phyloP scores from a whole-genome alignment of 352 stramenopile species.

The Blastocystis sp. region DNA sequence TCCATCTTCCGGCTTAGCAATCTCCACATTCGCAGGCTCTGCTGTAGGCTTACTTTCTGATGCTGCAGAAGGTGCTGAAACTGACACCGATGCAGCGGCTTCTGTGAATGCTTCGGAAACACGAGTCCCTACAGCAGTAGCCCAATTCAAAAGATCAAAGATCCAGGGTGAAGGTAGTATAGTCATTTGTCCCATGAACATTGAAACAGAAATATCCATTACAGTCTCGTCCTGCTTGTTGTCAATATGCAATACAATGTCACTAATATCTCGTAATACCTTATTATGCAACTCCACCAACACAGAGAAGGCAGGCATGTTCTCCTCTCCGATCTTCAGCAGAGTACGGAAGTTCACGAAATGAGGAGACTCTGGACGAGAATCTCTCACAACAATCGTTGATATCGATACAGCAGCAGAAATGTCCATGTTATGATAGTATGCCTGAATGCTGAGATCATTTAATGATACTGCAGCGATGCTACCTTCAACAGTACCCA shows the following conservation, averaged over 20 bases:
- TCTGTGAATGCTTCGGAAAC: conserved; percentile 4
- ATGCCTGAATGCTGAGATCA: conserved; percentile 1
- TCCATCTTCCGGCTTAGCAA: background rate
- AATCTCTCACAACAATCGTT: background rate
- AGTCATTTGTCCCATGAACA: conserved; percentile 12
- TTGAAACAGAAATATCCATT: background rate
- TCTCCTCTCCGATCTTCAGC: conserved; percentile 35
- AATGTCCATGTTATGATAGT: conserved; percentile 56
- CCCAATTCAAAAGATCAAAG: conserved; percentile 46
- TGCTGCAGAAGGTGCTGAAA: background rate
- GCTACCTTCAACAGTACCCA: conserved; percentile 19
- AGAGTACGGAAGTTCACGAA: background rate
- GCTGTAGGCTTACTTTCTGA: background rate
- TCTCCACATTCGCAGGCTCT: background rate
- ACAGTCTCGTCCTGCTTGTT: conserved; percentile 31
- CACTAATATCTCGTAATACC: background rate
- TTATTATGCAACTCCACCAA: conserved; percentile 24
- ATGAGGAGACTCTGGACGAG: conserved; percentile 13
- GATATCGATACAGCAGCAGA: background rate
- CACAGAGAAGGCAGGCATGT: conserved; percentile 53
- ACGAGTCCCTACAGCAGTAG: background rate
- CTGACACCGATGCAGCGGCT: background rate
- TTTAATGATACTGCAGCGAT: background rate
- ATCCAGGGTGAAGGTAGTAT: conserved; percentile 56
- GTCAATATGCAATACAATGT: background rate